Evolutionary conservation across 148 eudicot genomes (phyloP).

Genomic region (Rhododendron molle): DNA sequence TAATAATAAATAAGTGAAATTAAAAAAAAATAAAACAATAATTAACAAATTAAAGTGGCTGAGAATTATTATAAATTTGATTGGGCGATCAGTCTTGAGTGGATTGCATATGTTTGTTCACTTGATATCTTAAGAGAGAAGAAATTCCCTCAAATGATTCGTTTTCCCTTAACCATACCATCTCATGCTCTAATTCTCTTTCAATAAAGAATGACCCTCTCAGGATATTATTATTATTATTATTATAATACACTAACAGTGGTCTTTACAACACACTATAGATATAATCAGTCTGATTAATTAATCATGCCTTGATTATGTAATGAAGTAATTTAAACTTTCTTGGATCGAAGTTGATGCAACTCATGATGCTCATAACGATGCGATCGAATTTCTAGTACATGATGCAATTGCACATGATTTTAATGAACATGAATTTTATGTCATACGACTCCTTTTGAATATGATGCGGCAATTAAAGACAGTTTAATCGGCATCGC

Average conservation of each 20-base stretch:
- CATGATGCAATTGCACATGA: neutral
- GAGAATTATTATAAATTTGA: neutral
- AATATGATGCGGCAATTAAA: neutral
- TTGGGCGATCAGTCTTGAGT: neutral
- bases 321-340: neutral
- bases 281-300: neutral
- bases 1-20: neutral
- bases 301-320: neutral
- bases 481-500: neutral
- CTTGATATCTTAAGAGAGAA: neutral
- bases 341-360: neutral
- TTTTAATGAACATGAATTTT: no score
- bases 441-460: neutral
- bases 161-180: neutral
- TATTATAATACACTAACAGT: neutral
- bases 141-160: neutral
- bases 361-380: neutral
- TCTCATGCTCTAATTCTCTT: neutral
- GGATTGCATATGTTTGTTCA: neutral
- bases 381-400: neutral
- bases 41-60: neutral
- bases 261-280: neutral
- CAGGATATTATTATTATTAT: neutral
- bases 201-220: neutral
- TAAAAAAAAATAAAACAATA: neutral